Conservation (phyloP, 2,329 filamentous ascomycete species). For the Aspergillus calidoustus region DNA sequence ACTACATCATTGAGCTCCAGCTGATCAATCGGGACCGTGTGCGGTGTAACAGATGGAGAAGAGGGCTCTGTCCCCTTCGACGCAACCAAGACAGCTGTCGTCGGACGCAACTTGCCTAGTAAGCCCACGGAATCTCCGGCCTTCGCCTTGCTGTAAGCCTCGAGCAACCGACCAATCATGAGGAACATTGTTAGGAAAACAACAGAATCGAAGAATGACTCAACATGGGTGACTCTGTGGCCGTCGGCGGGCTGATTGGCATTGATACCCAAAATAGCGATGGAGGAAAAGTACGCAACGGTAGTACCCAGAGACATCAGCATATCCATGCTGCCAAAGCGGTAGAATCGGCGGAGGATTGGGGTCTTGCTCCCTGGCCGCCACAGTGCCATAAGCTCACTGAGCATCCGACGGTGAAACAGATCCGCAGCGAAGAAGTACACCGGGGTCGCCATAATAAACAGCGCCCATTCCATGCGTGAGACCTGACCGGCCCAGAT, state of each 20-base stretch:
- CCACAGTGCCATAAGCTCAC: constrained; percentile 80
- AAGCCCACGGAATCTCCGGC: constrained; percentile 84
- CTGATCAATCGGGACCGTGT: constrained; percentile 65
- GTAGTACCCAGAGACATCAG: constrained; percentile 86
- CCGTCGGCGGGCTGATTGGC: constrained; percentile 43
- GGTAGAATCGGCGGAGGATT: constrained; percentile 75
- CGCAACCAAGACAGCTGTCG: constrained; percentile 70
- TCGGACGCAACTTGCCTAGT: constrained; percentile 76
- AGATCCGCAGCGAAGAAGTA: constrained; percentile 86
- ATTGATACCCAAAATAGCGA: constrained; percentile 72
- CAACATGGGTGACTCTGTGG: constrained; percentile 58
- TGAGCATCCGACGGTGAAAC: constrained; percentile 78
- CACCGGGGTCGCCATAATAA: constrained; percentile 80
- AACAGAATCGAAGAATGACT: constrained; percentile 84
- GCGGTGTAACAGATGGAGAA: constrained; percentile 1
- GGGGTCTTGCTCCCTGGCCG: constrained; percentile 73
- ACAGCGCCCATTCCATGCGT: constrained; percentile 77
- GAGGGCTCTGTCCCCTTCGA: background rate
- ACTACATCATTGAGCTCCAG: constrained; percentile 77
- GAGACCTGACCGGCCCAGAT: constrained; percentile 73
- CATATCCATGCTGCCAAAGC: constrained; percentile 97
- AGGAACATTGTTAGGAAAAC: constrained; percentile 91
- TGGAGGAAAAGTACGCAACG: constrained; percentile 83
- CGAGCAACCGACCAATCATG: constrained; percentile 63
- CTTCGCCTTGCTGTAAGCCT: constrained; percentile 89